phyloP scores from a whole-genome alignment of 805 yeast genomes.

The Suhomyces kilbournensis region DNA sequence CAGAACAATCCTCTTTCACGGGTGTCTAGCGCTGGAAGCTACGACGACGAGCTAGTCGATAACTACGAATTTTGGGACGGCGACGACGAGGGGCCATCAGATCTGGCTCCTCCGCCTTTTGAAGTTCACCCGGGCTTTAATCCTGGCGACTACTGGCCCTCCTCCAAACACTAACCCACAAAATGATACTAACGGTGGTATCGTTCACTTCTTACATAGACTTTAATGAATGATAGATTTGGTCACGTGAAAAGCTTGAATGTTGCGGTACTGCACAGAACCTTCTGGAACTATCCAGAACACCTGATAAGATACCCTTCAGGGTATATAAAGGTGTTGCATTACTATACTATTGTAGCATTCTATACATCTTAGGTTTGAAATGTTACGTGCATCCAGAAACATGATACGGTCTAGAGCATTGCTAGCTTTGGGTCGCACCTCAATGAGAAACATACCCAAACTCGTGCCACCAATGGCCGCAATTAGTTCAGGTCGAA shows the following conservation, averaged over 20 bases:
- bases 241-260: neutral
- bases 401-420: neutral
- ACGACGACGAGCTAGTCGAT: slow-evolving; percentile 26
- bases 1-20: neutral
- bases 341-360: neutral
- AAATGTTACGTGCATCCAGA: slow-evolving; percentile 3
- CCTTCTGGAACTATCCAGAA: slow-evolving; percentile 10
- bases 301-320: neutral
- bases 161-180: slow-evolving; percentile 1
- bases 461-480: neutral
- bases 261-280: slow-evolving; percentile 12
- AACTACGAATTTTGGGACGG: slow-evolving; percentile 22
- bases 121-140: slow-evolving; percentile 45
- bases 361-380: neutral
- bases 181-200: too few relatives aligned
- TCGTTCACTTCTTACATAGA: neutral
- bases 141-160: slow-evolving; percentile 45
- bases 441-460: neutral
- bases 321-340: neutral
- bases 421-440: neutral
- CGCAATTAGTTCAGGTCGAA: neutral
- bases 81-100: slow-evolving; percentile 8
- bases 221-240: neutral
- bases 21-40: slow-evolving; percentile 9
- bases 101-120: slow-evolving; percentile 39